Conservation (phyloP, 108 stramenopile genomes). For the Nannochloropsis salina region DNA sequence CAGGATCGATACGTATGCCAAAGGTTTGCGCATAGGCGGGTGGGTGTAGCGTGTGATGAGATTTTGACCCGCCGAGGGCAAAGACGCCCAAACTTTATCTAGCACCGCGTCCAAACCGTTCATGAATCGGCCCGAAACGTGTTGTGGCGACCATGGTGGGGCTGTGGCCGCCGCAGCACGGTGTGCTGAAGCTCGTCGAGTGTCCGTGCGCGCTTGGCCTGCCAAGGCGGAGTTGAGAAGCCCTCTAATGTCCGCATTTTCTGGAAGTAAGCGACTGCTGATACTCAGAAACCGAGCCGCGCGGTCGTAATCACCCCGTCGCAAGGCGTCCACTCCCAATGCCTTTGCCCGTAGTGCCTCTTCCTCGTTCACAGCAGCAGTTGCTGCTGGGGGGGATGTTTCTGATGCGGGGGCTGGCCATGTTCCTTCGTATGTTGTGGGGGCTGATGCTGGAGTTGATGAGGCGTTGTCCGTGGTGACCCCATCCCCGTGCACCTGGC, state of each 20-base stretch:
- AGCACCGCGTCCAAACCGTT: neutral
- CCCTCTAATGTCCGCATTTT: neutral
- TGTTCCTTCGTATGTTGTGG: neutral
- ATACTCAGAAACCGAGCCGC: neutral
- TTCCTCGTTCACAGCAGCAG: neutral
- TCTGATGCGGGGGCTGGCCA: neutral
- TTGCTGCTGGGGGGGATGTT: neutral
- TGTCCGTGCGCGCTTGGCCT: slow-evolving; percentile 17
- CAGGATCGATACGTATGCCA: neutral
- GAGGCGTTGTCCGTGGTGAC: neutral
- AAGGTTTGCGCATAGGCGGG: neutral
- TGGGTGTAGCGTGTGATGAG: neutral
- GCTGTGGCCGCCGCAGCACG: neutral
- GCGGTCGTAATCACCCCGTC: neutral
- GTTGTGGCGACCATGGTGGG: neutral
- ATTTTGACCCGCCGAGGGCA: neutral
- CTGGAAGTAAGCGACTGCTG: neutral
- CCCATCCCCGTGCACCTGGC: too few species aligned
- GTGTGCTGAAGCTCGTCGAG: neutral
- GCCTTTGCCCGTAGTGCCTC: neutral
- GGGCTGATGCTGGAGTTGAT: neutral
- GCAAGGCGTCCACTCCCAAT: neutral
- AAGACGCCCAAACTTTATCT: neutral
- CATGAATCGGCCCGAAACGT: neutral
- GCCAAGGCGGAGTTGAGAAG: slow-evolving; percentile 13